phyloP scores from a whole-genome alignment of 371 early-diverging fungal genomes.

The Actinomortierella wolfii region DNA sequence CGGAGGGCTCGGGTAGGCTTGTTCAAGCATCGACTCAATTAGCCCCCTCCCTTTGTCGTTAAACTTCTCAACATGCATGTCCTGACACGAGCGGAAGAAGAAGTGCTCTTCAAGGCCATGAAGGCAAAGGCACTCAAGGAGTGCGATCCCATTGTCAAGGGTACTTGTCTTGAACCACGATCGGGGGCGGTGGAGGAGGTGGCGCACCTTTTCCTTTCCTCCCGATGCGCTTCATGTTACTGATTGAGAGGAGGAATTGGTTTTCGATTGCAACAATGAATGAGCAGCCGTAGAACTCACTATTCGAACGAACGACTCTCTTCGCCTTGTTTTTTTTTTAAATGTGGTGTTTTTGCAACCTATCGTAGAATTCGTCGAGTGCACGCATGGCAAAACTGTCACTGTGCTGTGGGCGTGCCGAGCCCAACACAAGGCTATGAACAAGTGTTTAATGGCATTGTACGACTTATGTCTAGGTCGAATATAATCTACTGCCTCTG shows the following conservation, averaged over 20 bases:
- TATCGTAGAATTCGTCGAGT: conserved; percentile 70
- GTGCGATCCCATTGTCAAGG: conserved; percentile 64
- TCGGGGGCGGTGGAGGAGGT: neutral
- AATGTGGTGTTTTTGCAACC: no score
- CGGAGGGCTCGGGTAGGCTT: no score
- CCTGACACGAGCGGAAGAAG: conserved; percentile 65
- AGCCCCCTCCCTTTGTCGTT: no score
- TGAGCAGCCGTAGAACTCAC: conserved; percentile 1
- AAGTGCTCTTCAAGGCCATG: conserved; percentile 62
- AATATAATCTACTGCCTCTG: neutral
- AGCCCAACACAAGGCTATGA: conserved; percentile 64
- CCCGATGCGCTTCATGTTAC: neutral
- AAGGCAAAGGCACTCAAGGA: conserved; percentile 66
- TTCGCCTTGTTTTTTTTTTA: conserved; percentile 4
- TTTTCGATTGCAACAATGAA: no score
- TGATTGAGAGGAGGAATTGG: neutral
- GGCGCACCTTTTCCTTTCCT: neutral
- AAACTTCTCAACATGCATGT: conserved; percentile 50
- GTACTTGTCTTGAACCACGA: conserved; percentile 33
- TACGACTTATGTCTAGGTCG: conserved; percentile 35
- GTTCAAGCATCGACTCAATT: no score
- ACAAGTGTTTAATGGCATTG: conserved; percentile 71
- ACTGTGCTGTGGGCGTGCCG: conserved; percentile 74
- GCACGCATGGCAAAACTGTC: conserved; percentile 67
- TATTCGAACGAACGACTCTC: neutral